Conservation (phyloP, 352 stramenopile genomes). For the Phytopythium mirpurense region DNA sequence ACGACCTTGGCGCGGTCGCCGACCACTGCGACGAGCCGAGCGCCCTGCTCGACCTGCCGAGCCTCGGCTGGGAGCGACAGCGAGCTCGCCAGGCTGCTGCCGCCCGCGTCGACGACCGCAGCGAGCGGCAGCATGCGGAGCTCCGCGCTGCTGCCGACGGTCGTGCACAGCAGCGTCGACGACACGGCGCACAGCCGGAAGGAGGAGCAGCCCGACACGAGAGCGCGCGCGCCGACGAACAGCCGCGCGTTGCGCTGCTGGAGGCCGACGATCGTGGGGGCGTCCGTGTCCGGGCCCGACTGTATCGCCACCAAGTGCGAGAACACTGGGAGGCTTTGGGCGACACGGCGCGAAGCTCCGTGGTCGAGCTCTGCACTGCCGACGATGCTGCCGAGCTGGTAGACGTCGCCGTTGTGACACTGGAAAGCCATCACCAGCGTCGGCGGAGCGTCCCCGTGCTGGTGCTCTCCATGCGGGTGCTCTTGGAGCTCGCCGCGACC, state of each 20-base stretch:
- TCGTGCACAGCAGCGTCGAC: conserved; percentile 58
- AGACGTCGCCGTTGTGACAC: conserved; percentile 31
- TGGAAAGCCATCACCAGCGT: conserved; percentile 18
- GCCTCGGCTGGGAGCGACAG: conserved; percentile 11
- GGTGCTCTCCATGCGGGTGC: not conserved
- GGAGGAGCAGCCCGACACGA: conserved; percentile 46
- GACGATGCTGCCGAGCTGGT: conserved; percentile 11
- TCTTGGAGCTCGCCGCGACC: no score
- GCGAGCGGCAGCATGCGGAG: conserved; percentile 38
- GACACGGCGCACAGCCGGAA: conserved; percentile 43
- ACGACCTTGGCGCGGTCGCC: conserved; percentile 49
- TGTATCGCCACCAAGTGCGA: conserved; percentile 31
- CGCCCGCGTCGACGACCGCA: not conserved
- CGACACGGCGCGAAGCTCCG: not conserved
- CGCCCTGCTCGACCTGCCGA: conserved; percentile 57
- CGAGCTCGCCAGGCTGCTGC: no score
- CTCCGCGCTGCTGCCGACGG: conserved; percentile 45
- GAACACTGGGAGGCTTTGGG: conserved; percentile 22
- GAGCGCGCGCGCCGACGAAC: conserved; percentile 36
- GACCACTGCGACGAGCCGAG: conserved; percentile 51
- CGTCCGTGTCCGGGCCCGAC: not conserved
- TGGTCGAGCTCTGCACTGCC: not conserved
- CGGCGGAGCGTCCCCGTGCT: not conserved
- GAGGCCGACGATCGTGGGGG: conserved; percentile 29
- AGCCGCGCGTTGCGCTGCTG: conserved; percentile 35